Conservation (phyloP, 2,329 filamentous ascomycete species). For the Phialophora expanda region DNA sequence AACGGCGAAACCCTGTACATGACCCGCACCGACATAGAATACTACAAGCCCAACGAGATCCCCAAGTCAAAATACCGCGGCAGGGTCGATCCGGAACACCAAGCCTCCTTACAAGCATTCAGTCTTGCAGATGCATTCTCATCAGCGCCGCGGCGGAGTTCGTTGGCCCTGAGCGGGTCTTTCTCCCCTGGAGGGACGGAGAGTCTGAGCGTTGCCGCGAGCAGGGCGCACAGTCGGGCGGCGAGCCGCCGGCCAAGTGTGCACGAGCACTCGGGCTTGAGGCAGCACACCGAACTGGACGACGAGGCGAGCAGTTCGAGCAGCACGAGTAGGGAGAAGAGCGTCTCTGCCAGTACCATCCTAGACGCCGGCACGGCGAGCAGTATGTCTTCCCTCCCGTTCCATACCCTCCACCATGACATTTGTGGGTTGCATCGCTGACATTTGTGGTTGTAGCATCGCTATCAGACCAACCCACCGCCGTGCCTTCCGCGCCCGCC, state of each 20-base stretch:
- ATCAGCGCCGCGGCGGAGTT: constrained; percentile 30
- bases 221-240: constrained; percentile 30
- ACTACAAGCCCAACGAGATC: constrained; percentile 55
- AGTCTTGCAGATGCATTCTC: constrained; percentile 47
- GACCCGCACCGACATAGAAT: constrained; percentile 50
- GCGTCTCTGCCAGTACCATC: constrained; percentile 22
- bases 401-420: background rate
- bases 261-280: constrained; percentile 22
- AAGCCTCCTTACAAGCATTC: constrained; percentile 52
- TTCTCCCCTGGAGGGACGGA: constrained; percentile 39
- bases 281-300: constrained; percentile 18
- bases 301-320: constrained; percentile 19
- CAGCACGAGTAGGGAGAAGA: constrained; percentile 30
- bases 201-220: constrained; percentile 39
- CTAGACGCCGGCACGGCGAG: constrained; percentile 30
- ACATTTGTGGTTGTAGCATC: constrained; percentile 23
- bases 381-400: constrained; percentile 26
- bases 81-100: constrained; percentile 54
- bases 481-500: constrained; percentile 26
- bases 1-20: constrained; percentile 35
- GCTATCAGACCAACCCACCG: constrained; percentile 28
- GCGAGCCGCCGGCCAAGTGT: constrained; percentile 25
- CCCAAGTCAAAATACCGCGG: constrained; percentile 57
- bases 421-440: constrained; percentile 4
- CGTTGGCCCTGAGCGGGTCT: constrained; percentile 35